phyloP scores from a whole-genome alignment of 2,329 filamentous ascomycete species.

The Monilinia aucupariae region DNA sequence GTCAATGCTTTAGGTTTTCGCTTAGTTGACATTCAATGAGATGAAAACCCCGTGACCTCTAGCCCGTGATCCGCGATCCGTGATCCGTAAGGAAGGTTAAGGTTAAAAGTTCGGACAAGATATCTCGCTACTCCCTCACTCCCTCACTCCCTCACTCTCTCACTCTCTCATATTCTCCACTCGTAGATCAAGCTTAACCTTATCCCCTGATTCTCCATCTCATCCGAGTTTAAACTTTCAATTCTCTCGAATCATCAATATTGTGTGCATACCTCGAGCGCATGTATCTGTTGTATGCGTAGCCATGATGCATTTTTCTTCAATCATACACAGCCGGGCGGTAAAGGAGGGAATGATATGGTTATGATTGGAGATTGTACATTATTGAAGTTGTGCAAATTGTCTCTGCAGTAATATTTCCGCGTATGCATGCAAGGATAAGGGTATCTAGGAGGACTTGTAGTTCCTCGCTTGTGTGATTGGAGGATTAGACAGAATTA shows the following conservation, averaged over 20 bases:
- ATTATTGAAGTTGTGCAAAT: neutral
- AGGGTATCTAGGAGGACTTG: neutral
- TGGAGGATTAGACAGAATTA: neutral
- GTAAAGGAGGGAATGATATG: neutral
- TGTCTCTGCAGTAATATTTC: neutral
- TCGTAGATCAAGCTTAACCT: neutral
- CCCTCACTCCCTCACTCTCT: too few species aligned
- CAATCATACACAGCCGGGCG: constrained; percentile 3
- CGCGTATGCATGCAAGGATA: neutral
- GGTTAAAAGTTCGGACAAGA: too few species aligned
- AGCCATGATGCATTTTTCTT: neutral
- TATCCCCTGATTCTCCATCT: neutral
- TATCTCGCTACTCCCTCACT: too few species aligned
- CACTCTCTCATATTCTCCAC: too few species aligned
- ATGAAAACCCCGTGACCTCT: too few species aligned
- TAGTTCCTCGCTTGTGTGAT: neutral
- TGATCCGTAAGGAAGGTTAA: too few species aligned
- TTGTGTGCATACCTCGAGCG: neutral
- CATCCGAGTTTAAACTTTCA: neutral
- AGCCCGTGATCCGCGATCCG: too few species aligned
- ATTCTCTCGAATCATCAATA: neutral
- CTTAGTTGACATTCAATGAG: too few species aligned
- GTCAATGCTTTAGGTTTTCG: too few species aligned
- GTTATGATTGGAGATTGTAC: neutral
- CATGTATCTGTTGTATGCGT: neutral